These are phyloP conservation scores for Plectosphaerella plurivora DNA, from an alignment of 2,329 filamentous ascomycete species.

Conservation along the genomic window DNA sequence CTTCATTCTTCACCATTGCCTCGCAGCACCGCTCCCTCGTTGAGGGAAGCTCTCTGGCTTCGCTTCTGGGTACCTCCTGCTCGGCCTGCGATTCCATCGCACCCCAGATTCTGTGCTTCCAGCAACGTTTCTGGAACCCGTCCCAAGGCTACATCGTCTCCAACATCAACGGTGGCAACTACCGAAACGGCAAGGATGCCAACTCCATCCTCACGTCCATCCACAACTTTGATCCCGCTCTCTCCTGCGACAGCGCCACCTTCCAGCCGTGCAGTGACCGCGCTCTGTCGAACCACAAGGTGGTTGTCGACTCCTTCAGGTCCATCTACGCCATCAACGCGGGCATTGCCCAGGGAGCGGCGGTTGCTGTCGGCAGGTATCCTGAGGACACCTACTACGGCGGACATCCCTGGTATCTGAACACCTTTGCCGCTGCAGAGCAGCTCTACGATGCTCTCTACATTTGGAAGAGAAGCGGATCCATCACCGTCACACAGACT, in stretches of 20 bases:
- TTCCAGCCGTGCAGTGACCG: conserved; percentile 74
- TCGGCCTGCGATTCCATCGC: conserved; percentile 59
- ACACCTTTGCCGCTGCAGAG: conserved; percentile 73
- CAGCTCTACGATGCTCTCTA: conserved; percentile 73
- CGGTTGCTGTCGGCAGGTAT: conserved; percentile 63
- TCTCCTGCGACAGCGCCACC: conserved; percentile 62
- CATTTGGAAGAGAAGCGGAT: conserved; percentile 61
- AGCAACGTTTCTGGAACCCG: conserved; percentile 68
- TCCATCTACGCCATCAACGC: conserved; percentile 64
- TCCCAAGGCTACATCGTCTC: conserved; percentile 58
- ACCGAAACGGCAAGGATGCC: conserved; percentile 64
- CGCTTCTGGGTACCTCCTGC: conserved; percentile 56
- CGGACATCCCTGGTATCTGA: conserved; percentile 79
- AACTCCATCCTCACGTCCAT: conserved; percentile 66
- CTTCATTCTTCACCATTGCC: conserved; percentile 74
- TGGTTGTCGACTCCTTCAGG: conserved; percentile 71
- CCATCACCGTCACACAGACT: conserved; percentile 57
- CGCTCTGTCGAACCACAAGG: conserved; percentile 72
- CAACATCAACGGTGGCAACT: conserved; percentile 61
- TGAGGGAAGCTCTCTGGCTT: conserved; percentile 63
- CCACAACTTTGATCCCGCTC: conserved; percentile 63
- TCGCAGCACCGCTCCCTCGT: conserved; percentile 65
- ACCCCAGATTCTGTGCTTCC: conserved; percentile 67
- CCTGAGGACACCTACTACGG: conserved; percentile 70
- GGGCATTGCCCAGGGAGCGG: conserved; percentile 54